These are phyloP conservation scores for Cytidiella melzeri DNA, from an alignment of 768 basidiomycete species.

Conservation along the genomic window DNA sequence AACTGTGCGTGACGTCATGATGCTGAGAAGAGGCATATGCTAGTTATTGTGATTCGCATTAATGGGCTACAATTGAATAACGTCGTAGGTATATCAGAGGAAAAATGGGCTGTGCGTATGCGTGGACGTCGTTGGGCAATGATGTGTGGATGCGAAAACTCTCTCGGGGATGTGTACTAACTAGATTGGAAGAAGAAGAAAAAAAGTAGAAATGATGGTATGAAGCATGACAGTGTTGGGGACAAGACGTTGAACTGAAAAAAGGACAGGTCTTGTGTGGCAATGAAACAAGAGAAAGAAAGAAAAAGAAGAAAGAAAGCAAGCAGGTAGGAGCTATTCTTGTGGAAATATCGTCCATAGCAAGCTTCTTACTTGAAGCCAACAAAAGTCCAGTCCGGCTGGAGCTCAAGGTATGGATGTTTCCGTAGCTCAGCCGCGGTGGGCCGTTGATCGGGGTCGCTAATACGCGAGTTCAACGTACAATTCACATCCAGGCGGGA, in stretches of 20 bases:
- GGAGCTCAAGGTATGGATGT: conserved; percentile 73
- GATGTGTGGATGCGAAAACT: background rate
- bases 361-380: conserved; percentile 30
- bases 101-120: background rate
- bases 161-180: background rate
- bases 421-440: conserved; percentile 70
- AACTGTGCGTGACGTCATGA: too few species aligned
- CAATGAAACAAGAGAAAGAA: too few species aligned
- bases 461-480: conserved; percentile 22
- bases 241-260: too few species aligned
- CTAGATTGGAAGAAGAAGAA: background rate
- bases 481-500: background rate
- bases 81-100: background rate
- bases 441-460: conserved; percentile 81
- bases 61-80: background rate
- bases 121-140: background rate
- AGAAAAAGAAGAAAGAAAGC: too few species aligned
- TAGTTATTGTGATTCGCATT: too few species aligned
- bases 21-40: too few species aligned
- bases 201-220: background rate
- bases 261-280: too few species aligned
- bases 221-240: background rate
- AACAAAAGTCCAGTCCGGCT: conserved; percentile 70
- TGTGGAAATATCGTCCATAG: background rate
- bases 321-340: too few species aligned